A percentile compares a stretch with the other conserved stretches of the same genome.
phyloP scores from a whole-genome alignment of 306 rosid species.

The Cucumis melo region DNA sequence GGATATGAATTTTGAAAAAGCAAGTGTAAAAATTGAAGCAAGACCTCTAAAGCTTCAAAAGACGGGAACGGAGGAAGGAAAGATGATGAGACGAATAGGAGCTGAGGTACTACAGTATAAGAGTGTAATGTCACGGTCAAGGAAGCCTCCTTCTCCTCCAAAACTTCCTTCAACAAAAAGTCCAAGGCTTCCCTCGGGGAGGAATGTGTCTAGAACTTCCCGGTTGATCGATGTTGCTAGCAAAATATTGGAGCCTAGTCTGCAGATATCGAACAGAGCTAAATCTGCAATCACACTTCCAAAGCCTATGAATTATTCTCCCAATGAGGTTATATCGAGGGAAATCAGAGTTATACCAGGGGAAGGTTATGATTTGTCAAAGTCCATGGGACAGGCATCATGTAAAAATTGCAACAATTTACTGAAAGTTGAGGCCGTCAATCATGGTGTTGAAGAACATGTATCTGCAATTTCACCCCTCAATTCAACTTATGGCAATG shows the following conservation, averaged over 20 bases:
- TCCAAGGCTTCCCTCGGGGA: constrained; percentile 42
- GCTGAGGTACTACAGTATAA: constrained; percentile 62
- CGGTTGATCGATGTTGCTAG: constrained; percentile 80
- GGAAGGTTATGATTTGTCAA: constrained; percentile 17
- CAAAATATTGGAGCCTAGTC: constrained; percentile 74
- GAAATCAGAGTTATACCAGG: constrained; percentile 11
- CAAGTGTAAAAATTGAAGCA: constrained; percentile 39
- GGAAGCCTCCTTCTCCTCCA: constrained; percentile 38
- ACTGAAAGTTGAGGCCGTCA: constrained; percentile 30
- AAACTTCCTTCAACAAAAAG: constrained; percentile 53
- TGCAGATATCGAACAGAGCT: constrained; percentile 43
- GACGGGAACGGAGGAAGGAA: constrained; percentile 37
- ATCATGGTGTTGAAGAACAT: constrained; percentile 21
- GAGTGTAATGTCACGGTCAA: constrained; percentile 55
- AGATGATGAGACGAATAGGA: constrained; percentile 54
- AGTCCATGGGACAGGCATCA: constrained; percentile 39
- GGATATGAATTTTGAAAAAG: constrained; percentile 33
- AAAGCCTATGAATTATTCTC: constrained; percentile 23
- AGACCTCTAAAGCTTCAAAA: constrained; percentile 87
- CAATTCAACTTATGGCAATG: constrained; percentile 20
- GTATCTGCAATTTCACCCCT: constrained; percentile 14
- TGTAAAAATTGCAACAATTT: constrained; percentile 55
- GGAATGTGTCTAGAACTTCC: constrained; percentile 43
- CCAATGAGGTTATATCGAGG: constrained; percentile 8
- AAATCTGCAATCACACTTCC: constrained; percentile 38